phyloP scores from a whole-genome alignment of 768 basidiomycete genomes.

The Rhodotorula toruloides region DNA sequence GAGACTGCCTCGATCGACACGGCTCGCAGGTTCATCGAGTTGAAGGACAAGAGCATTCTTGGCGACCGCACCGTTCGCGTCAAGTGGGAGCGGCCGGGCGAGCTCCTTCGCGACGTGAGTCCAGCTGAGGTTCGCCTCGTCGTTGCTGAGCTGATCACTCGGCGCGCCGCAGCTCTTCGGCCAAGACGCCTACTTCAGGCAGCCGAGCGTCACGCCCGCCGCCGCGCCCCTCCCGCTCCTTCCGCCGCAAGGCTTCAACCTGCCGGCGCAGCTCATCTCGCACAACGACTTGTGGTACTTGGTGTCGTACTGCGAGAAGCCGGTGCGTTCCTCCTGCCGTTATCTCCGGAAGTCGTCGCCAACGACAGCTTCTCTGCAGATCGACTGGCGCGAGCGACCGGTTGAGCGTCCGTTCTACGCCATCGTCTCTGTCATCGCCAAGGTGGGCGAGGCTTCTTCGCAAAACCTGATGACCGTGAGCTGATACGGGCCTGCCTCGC shows the following conservation, averaged over 20 bases:
- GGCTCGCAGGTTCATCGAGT: neutral
- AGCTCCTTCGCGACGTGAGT: constrained; percentile 35
- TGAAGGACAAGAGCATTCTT: constrained; percentile 14
- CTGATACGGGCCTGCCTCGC: neutral
- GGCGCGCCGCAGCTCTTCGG: neutral
- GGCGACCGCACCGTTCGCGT: constrained; percentile 30
- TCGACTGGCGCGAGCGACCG: constrained; percentile 3
- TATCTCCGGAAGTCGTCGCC: neutral
- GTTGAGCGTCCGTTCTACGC: constrained; percentile 28
- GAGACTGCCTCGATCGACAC: neutral
- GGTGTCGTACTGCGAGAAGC: too few species aligned
- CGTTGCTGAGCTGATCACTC: too few species aligned
- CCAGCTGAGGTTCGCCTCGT: neutral
- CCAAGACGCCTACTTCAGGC: constrained; percentile 15
- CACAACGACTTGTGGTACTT: neutral
- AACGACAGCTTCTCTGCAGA: neutral
- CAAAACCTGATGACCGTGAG: neutral
- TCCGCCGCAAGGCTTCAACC: constrained; percentile 2
- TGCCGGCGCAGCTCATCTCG: neutral
- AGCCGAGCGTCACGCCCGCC: neutral
- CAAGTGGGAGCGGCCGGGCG: constrained; percentile 32
- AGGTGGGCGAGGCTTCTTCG: neutral
- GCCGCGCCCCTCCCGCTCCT: constrained; percentile 12
- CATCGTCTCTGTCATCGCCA: constrained; percentile 16
- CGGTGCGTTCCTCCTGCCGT: neutral